Base-by-base conservation (phyloP, 345 rosid genomes). In the Gossypium thurberi region DNA sequence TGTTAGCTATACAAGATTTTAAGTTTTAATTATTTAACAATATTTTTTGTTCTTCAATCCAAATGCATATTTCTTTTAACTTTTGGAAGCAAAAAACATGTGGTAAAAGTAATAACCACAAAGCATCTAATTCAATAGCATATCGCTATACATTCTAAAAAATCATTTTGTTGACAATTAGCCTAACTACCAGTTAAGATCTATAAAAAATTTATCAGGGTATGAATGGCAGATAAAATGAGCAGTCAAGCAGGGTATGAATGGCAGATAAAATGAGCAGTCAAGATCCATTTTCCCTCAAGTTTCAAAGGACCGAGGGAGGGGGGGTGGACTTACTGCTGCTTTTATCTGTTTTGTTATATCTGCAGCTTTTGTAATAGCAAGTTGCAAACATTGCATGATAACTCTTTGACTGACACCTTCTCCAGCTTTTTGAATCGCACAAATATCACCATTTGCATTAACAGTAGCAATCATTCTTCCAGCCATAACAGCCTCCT, bases 401-500 rank as follows among this genome's bases (percentile, higher is more conserved):
- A 85, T 82, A 74, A 78, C 82, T 53, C 85, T 84, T 78, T 87
- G 88, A 62, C 76, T 73, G 70, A 90, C 78, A 44, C 89, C 92
- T 72, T 80, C 84, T 52, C 92, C 92, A 52, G 88, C 86, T 78
- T 90, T 88, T 59, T 90, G 96, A 71, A 90, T 85, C 2, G 98
- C 87, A 70, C 99, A 96, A 69, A 95, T 85, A 76, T 89, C 98
- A 33, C 99, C 97, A 81, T 88, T 87, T 46, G 92, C 88, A 78
- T 92, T 91, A 69, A 88, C 89, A 44, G 94, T 92, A 79, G 87
- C 87, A 65, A 94, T 89, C 96, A 95, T 90, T 81, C 93, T 87
- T 71, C 94, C 97, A 42, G 82, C 83, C 93, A 93, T 91, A 59
- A 89, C 92, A 57, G 87, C 94, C 85, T 96, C 99, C 83, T 96